These are phyloP conservation scores for Carex pumila DNA, from an alignment of 176 grass and related monocot genomes.

Conservation along the genomic window DNA sequence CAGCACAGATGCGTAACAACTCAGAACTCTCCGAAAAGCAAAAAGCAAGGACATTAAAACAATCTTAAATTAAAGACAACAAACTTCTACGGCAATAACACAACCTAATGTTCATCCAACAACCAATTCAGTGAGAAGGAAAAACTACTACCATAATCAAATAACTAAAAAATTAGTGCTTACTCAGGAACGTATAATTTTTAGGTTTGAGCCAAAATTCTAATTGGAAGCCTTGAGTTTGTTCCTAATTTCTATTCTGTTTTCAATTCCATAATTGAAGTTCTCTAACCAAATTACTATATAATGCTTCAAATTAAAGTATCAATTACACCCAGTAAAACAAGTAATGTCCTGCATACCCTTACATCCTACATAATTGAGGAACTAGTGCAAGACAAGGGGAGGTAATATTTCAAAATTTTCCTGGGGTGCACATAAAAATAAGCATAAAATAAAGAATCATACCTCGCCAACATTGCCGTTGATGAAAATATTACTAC, in stretches of 20 bases:
- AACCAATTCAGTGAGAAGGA: background rate
- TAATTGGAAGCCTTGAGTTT: background rate
- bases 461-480: conserved; percentile 90
- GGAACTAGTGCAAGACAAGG: background rate
- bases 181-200: background rate
- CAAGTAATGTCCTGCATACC: background rate
- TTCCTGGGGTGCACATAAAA: background rate
- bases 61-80: background rate
- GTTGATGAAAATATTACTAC: conserved; percentile 99
- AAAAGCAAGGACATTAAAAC: background rate
- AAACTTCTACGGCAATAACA: background rate
- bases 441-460: background rate
- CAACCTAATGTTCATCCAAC: background rate
- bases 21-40: background rate
- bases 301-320: background rate
- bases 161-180: background rate
- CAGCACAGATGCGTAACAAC: background rate
- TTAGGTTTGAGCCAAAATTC: background rate
- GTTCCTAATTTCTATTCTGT: background rate
- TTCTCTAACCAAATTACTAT: background rate
- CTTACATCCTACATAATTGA: background rate
- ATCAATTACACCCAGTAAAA: background rate
- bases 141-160: background rate
- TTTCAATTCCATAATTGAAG: background rate
- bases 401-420: background rate